Base-by-base conservation (phyloP, 2,329 filamentous ascomycete genomes). In the Trichoderma polysporum region DNA sequence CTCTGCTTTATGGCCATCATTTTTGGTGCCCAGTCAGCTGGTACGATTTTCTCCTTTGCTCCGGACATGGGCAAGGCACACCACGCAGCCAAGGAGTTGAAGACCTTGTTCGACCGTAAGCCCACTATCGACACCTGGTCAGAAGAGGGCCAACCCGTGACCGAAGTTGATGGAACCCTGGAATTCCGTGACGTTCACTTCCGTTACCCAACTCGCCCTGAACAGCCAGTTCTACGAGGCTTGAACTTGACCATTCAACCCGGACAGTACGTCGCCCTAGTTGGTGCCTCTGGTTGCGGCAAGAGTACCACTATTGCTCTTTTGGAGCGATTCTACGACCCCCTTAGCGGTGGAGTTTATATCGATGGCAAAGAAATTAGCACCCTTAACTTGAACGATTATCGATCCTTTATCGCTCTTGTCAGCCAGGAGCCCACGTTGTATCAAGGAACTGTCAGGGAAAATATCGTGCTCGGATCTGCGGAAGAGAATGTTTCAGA, bases 181-280 rank as follows among this genome's bases (percentile, higher is more conserved):
- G 93, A 98, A 77, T 97, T 99, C 82, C 88, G 91, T 22, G 90
- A 96, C 70, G 93, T 98, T 1, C 93, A 97, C 76, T 98, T 97
- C 85, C 88, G 93, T 47, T 99, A 98, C 74, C 94, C 94, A 0
- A 97, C 93, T 0, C 88, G 95, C 0, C 91, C 93, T 0, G 93
- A 97, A 72, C 92, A 97, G 72, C 92, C 93, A 17, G 93, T 98
- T 0, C 88, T 98, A 2, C 90, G 92, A 33, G 94, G 94, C 0
- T 83, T 97, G 13, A 90, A 95, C 77, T 83, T 94, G 8, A 83
- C 81, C n/a, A 87, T 94, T 50, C 86, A 88, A 33, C 91, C 91
- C 0, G 92, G 92, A 4, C 91, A 94, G 75, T 95, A 94, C 73
- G 86, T 94, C 8, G 95, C 94, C 0, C 86, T 98, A 2, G 95